Evolutionary conservation across 2,329 filamentous ascomycete species (phyloP), one percentile per base, ranked within the genome.

Genomic region (Penicillium olsonii): DNA sequence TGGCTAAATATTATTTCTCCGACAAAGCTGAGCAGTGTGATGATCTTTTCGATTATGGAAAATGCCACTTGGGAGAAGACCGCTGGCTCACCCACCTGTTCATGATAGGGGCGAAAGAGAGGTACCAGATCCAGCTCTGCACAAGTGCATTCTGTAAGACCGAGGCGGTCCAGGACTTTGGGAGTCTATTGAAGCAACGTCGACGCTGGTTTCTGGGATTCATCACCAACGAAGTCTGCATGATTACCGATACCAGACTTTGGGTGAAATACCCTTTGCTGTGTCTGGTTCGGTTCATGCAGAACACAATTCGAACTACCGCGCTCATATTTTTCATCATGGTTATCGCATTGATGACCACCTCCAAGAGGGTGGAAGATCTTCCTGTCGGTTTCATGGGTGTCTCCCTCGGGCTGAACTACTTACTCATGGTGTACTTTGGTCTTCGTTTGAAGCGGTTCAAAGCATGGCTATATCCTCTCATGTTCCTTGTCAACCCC

Each of bases 1-100:
- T 99, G 91, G 90, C 92, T 65, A 95, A 95, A 67, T 96, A 96
- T 74, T 97, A 99, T 74, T 99, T 99, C 70, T 91, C 92, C 33
- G 92, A 96, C 73, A 95, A 96, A 70, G 90, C 91, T 4, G 92
- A 96, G 70, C 88, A 95, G 66, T 96, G 91, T 65, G 90, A 95
- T 52, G 92, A 97, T 69, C 78, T 97, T 11, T 99, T 99, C 66
- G 92, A 99, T 68, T 97, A 92, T 67, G 91, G 90, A 48, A 97
- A 97, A 74, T 92, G 89, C 63, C 92, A 97, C 73, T 74, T 97
- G 37, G 94, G 94, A 33, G 94, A 97, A 71, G 94, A 99, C 72
- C 83, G 92, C 55, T 97, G 92, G 92, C 81, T 97, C 48, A 99
- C 92, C 1, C 94, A 99, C 76, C 80, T 99, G 50, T 96, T 99